Base-by-base conservation (phyloP, 2,329 filamentous ascomycete genomes). In the Nemania sp. region DNA sequence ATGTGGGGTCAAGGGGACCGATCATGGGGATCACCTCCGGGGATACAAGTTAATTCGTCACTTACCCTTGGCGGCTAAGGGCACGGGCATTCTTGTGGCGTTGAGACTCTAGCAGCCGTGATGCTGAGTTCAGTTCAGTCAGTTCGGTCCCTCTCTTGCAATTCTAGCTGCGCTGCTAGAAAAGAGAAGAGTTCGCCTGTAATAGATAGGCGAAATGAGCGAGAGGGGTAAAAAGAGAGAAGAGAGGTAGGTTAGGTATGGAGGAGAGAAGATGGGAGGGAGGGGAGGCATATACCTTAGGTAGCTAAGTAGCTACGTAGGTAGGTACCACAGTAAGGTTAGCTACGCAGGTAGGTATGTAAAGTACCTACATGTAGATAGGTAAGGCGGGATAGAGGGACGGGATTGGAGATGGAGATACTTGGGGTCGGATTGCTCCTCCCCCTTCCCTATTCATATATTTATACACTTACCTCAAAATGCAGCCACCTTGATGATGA, bases 41-140 rank as follows among this genome's bases (percentile, higher is more conserved):
- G 6, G 51, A 35, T 6, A 20, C 27, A 54, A 54, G 35, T 20
- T 35, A 65, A 55, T 56, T 68, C 58, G 62, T 57, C 57, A 77
- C 80, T 76, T 70, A 81, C 80, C 79, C 75, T 81, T 80, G 70
- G 79, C 79, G 57, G 74, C 75, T 67, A 81, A 56, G 52, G 79
- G 77, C 45, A 79, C 62, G 68, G 80, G 78, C 80, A 81, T 81
- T 43, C n/a, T 70, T 75, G 62, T 54, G 18, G 55, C 20, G 29
- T 54, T 13, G 45, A 24, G 54, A 52, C 32, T 47, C 43, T 26
- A 54, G 47, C 59, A 56, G 52, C 58, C 59, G 64, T 32, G 38
- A 49, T 57, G 58, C 47, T 52, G 55, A 41, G 54, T 68, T 52
- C 10, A 41, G 54, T 68, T 52, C 10, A 27, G 20, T n/a, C 26